Evolutionary conservation across 129 eudicot species (phyloP).

Genomic region (Heracleum sosnowskyi): DNA sequence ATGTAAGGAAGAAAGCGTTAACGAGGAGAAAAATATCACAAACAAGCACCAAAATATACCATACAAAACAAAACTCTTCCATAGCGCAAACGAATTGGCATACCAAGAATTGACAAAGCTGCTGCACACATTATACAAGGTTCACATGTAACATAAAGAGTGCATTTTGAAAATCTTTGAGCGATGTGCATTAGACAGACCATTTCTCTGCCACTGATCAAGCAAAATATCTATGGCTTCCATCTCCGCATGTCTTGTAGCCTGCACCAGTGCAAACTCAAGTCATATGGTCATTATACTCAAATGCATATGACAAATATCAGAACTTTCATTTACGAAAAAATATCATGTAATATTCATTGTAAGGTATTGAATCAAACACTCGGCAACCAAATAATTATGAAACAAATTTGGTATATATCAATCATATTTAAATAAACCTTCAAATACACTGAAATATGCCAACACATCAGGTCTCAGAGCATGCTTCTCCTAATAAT

Average conservation of each 20-base stretch:
- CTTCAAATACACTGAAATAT: background rate
- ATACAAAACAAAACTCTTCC: background rate
- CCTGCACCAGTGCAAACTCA: constrained; percentile 28
- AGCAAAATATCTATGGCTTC: constrained; percentile 69
- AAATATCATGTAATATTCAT: background rate
- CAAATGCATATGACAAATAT: background rate
- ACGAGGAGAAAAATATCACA: background rate
- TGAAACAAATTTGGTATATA: background rate
- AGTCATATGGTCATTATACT: constrained; percentile 6
- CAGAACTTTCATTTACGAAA: background rate
- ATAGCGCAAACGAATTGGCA: constrained; percentile 1
- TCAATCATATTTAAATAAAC: background rate
- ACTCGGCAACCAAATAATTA: background rate
- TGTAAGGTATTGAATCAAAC: background rate
- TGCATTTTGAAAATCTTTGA: constrained; percentile 50
- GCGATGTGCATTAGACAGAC: constrained; percentile 23
- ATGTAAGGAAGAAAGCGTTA: background rate
- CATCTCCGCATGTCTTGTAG: constrained; percentile 89
- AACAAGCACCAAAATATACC: background rate
- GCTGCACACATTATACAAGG: constrained; percentile 98
- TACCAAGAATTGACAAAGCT: constrained; percentile 77
- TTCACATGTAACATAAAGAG: constrained; percentile 92
- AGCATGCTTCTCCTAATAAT: background rate
- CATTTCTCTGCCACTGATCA: constrained; percentile 44
- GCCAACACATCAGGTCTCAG: background rate